Conservation (phyloP, 177 flowering plant species). For the Vitis hybrid region DNA sequence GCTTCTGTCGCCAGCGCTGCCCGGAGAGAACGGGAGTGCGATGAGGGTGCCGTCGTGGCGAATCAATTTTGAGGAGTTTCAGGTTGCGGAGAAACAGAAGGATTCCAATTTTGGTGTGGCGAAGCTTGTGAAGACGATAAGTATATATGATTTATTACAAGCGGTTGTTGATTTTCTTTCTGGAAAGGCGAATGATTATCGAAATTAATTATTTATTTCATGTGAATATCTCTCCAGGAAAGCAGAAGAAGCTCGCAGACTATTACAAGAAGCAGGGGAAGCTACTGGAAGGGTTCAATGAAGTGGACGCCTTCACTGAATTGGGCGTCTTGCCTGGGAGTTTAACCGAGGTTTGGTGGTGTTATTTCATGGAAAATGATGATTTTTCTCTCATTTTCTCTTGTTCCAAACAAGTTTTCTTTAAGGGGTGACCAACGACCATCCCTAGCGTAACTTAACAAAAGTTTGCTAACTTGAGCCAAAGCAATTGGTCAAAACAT, state of each 20-base stretch:
- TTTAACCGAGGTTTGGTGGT: conserved; percentile 24
- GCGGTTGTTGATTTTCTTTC: not conserved
- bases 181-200: too few species aligned
- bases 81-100: conserved; percentile 26
- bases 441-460: too few species aligned
- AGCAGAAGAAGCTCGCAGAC: conserved; percentile 16
- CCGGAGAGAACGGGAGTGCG: not conserved
- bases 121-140: not conserved
- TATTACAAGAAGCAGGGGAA: conserved; percentile 40
- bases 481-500: too few species aligned
- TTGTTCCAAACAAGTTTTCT: not conserved
- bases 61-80: conserved; percentile 25
- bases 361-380: not conserved
- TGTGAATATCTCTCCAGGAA: conserved; percentile 13
- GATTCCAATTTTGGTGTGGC: conserved; percentile 13
- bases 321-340: conserved; percentile 26
- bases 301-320: conserved; percentile 31
- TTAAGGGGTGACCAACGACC: too few species aligned
- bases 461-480: too few species aligned
- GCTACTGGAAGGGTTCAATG: conserved; percentile 32
- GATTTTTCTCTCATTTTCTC: not conserved
- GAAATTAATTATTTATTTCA: not conserved
- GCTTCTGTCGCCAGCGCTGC: conserved; percentile 25
- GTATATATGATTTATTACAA: conserved; percentile 4
- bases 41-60: conserved; percentile 23